Percentiles rank a stretch among this genome's conserved stretches.
Conservation (phyloP, 108 stramenopile species). For the Pseudonitzschia delicatissima region DNA sequence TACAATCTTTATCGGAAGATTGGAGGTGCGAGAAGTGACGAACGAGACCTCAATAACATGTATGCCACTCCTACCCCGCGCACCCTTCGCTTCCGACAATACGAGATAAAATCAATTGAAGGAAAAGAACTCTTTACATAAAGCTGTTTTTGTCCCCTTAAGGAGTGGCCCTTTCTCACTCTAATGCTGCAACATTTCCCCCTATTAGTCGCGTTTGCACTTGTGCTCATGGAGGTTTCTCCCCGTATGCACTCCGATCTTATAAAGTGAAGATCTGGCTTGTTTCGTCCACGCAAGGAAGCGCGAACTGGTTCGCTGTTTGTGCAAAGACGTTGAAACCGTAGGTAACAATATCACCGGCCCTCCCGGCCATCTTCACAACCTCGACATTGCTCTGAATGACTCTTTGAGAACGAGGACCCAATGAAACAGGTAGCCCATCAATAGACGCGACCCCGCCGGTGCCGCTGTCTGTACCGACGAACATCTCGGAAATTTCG, state of each 20-base stretch:
- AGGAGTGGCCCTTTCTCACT: too few species aligned
- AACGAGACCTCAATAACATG: too few species aligned
- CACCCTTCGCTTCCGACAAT: too few species aligned
- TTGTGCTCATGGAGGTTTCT: not conserved
- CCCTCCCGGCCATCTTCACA: not conserved
- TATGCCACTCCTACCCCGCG: too few species aligned
- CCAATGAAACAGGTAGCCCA: not conserved
- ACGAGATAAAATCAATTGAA: too few species aligned
- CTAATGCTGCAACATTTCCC: too few species aligned
- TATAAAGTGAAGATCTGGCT: not conserved
- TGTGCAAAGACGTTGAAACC: not conserved
- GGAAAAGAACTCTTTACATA: too few species aligned
- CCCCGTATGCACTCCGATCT: not conserved
- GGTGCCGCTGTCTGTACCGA: not conserved
- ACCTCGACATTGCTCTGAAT: not conserved
- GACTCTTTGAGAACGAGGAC: not conserved
- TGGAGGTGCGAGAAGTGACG: too few species aligned
- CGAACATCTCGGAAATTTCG: not conserved
- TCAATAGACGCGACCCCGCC: not conserved
- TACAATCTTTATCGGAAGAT: too few species aligned
- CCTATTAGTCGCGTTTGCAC: not conserved
- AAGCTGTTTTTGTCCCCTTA: too few species aligned
- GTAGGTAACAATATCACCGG: not conserved
- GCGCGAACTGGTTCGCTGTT: not conserved
- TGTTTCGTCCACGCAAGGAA: not conserved